Conservation (phyloP, 129 eudicot species). For the Dittrichia graveolens region DNA sequence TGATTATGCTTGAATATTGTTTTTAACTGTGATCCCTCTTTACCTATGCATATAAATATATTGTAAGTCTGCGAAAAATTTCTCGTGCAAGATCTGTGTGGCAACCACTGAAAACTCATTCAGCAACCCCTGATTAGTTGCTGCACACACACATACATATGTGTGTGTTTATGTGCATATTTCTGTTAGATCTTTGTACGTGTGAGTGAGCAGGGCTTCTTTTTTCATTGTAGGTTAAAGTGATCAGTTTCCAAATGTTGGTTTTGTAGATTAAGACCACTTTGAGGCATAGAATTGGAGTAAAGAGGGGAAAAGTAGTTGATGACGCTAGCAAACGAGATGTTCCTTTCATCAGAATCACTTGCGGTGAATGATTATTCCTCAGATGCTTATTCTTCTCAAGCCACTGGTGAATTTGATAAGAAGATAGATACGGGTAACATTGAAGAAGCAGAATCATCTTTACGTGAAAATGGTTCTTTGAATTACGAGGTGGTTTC, state of each 20-base stretch:
- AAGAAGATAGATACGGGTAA: constrained; percentile 70
- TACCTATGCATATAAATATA: not conserved
- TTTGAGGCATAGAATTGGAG: not conserved
- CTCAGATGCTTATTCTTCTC: constrained; percentile 53
- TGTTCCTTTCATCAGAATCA: constrained; percentile 63
- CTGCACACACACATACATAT: not conserved
- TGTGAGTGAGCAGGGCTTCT: not conserved
- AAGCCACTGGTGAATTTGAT: constrained; percentile 52
- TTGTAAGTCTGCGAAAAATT: not conserved
- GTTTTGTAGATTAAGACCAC: constrained; percentile 23
- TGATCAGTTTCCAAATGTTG: not conserved
- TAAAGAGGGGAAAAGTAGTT: not conserved
- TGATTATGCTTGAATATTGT: constrained; percentile 20
- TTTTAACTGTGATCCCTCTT: constrained; percentile 17
- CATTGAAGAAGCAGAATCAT: constrained; percentile 91
- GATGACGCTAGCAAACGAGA: constrained; percentile 33
- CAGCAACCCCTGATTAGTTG: not conserved
- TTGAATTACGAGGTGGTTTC: constrained; percentile 77
- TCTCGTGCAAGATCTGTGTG: constrained; percentile 19
- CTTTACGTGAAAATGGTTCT: constrained; percentile 86
- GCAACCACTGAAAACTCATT: not conserved
- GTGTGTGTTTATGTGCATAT: not conserved
- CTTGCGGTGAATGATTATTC: constrained; percentile 64
- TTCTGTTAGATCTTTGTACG: not conserved
- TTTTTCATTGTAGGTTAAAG: not conserved